These are phyloP conservation scores for Cercospora brassicicola DNA, from an alignment of 2,329 filamentous ascomycete species.

Conservation along the genomic window DNA sequence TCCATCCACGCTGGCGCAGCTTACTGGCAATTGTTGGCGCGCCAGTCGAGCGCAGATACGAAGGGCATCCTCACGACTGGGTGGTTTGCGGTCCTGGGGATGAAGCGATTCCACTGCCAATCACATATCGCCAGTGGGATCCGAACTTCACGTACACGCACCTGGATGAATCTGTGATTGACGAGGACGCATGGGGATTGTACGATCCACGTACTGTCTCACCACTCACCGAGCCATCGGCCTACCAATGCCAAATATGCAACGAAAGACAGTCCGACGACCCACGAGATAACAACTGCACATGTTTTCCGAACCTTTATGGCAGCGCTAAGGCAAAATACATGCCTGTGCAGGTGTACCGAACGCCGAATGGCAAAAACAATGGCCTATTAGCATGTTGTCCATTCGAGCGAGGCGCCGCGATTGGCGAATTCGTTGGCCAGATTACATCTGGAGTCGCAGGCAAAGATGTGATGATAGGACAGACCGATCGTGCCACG, in stretches of 20 bases:
- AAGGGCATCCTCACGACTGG: slow-evolving; percentile 56
- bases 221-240: slow-evolving; percentile 29
- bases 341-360: slow-evolving; percentile 55
- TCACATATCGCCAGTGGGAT: slow-evolving; percentile 52
- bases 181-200: slow-evolving; percentile 51
- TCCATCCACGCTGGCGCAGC: slow-evolving; percentile 49
- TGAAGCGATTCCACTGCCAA: slow-evolving; percentile 47
- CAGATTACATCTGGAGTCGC: slow-evolving; percentile 55
- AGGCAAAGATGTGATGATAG: slow-evolving; percentile 56
- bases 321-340: slow-evolving; percentile 45
- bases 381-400: slow-evolving; percentile 54
- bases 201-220: slow-evolving; percentile 52
- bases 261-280: slow-evolving; percentile 54
- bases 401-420: slow-evolving; percentile 54
- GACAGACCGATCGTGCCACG: slow-evolving; percentile 44
- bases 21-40: slow-evolving; percentile 52
- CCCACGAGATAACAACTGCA: slow-evolving; percentile 51
- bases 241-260: slow-evolving; percentile 48
- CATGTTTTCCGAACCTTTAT: slow-evolving; percentile 57
- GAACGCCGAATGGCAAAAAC: slow-evolving; percentile 55
- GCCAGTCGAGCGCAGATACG: slow-evolving; percentile 44
- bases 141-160: slow-evolving; percentile 52
- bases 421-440: slow-evolving; percentile 59
- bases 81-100: slow-evolving; percentile 48
- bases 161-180: slow-evolving; percentile 53